Evolutionary conservation across 2,329 filamentous ascomycete genomes (phyloP).

Genomic region (Trichoderma atroviride): DNA sequence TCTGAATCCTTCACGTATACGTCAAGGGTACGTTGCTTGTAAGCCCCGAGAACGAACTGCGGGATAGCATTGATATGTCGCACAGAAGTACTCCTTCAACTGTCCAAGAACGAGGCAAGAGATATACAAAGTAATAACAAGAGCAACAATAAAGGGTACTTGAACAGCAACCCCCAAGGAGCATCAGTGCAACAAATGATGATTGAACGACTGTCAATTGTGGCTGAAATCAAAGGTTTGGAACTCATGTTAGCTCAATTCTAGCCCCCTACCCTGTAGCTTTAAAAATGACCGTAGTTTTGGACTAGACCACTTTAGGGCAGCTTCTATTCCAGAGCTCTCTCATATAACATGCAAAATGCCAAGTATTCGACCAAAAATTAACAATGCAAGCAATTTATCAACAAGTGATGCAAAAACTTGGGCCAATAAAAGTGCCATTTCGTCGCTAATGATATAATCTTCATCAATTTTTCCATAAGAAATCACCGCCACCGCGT

Average conservation of each 20-base stretch:
- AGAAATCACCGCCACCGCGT: neutral
- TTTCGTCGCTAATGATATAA: conserved; percentile 6
- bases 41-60: neutral
- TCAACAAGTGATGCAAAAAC: neutral
- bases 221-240: neutral
- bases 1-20: neutral
- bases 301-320: neutral
- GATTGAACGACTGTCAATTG: neutral
- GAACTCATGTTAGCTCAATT: neutral
- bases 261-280: conserved; percentile 2
- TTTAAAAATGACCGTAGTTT: neutral
- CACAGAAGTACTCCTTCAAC: neutral
- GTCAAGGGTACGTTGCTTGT: neutral
- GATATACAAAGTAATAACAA: neutral
- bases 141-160: neutral
- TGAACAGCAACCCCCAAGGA: neutral
- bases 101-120: neutral
- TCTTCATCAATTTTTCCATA: neutral
- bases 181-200: neutral
- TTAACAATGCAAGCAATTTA: neutral
- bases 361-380: neutral
- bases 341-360: neutral
- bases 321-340: neutral
- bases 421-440: neutral
- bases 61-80: neutral